These are phyloP conservation scores for Colletotrichum salicis DNA, from an alignment of 2,329 filamentous ascomycete genomes.

Conservation along the genomic window DNA sequence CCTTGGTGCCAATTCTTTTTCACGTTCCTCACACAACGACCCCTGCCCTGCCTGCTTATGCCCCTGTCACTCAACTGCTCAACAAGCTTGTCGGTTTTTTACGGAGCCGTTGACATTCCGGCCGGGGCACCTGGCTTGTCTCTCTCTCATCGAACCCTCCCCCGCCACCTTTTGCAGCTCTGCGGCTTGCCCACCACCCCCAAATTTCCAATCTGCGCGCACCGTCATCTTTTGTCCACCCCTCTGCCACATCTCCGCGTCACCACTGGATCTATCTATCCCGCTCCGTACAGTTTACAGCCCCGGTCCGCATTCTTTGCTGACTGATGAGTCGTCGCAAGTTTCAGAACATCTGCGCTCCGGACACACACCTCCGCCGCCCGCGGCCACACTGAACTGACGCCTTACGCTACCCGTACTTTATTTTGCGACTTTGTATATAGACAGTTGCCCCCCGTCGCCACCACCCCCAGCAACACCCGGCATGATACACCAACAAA, in stretches of 20 bases:
- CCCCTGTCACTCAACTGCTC: slow-evolving; percentile 29
- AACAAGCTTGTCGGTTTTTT: slow-evolving; percentile 29
- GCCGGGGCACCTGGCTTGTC: neutral
- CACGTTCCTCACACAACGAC: neutral
- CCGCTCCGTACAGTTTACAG: neutral
- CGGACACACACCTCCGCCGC: slow-evolving; percentile 19
- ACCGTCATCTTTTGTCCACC: neutral
- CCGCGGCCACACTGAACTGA: slow-evolving; percentile 22
- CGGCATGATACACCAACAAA: slow-evolving; percentile 59
- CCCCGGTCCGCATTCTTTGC: slow-evolving; percentile 7
- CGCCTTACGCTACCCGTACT: neutral
- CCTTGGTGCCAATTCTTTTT: neutral
- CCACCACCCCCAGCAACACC: slow-evolving; percentile 37
- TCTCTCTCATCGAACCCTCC: neutral
- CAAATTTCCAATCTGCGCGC: neutral
- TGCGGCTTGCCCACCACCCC: neutral
- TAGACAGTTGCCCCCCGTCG: slow-evolving; percentile 22
- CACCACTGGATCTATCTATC: slow-evolving; percentile 15
- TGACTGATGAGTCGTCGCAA: slow-evolving; percentile 33
- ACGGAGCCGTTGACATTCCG: slow-evolving; percentile 3
- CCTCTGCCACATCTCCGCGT: slow-evolving; percentile 25
- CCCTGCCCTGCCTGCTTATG: slow-evolving; percentile 2
- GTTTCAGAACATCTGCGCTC: slow-evolving; percentile 26
- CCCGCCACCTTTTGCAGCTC: neutral
- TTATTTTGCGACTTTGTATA: slow-evolving; percentile 35